These are phyloP conservation scores for Lepidopterella palustris DNA, from an alignment of 495 filamentous ascomycete genomes.

Conservation along the genomic window DNA sequence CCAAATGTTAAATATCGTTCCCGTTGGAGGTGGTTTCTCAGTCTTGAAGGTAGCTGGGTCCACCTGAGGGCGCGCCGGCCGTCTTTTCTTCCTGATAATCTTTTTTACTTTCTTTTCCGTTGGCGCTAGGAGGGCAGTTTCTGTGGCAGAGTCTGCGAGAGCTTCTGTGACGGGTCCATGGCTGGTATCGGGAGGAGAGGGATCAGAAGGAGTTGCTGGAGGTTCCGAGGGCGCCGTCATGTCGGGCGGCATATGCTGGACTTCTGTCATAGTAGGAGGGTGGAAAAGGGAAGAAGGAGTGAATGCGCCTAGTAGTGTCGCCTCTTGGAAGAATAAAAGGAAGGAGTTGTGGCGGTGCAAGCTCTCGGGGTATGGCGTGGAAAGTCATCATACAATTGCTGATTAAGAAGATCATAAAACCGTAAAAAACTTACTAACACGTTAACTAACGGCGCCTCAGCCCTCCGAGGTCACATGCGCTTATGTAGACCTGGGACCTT, in stretches of 20 bases:
- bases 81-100: conserved; percentile 56
- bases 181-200: background rate
- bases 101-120: conserved; percentile 60
- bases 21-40: conserved; percentile 81
- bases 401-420: too few species aligned
- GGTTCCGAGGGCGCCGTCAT: background rate
- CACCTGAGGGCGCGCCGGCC: conserved; percentile 67
- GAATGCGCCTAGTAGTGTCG: too few species aligned
- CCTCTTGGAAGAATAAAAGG: too few species aligned
- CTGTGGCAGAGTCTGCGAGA: too few species aligned
- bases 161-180: background rate
- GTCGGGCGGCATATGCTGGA: background rate
- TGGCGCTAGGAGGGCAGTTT: conserved; percentile 5
- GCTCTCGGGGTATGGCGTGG: too few species aligned
- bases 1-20: conserved; percentile 74
- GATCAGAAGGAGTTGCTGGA: background rate
- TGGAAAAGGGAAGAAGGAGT: too few species aligned
- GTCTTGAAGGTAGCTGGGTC: conserved; percentile 75
- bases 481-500: too few species aligned
- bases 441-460: too few species aligned
- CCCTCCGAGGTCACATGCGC: too few species aligned
- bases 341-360: too few species aligned
- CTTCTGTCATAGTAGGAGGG: background rate
- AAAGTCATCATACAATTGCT: too few species aligned
- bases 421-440: too few species aligned